phyloP scores from a whole-genome alignment of 73 alveolate species.

The Effrenium voratum region DNA sequence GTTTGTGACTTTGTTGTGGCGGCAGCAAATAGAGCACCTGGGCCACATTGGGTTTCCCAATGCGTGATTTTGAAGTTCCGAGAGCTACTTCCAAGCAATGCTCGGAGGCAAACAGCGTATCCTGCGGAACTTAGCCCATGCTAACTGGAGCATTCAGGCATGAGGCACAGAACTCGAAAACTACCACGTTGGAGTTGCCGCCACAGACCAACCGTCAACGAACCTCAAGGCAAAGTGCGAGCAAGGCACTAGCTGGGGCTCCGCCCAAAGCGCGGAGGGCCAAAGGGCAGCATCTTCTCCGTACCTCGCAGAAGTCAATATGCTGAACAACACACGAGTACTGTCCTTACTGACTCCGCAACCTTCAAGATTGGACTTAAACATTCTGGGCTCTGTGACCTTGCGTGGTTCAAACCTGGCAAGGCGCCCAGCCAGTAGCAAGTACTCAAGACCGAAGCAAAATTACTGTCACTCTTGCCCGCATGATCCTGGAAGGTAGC shows the following conservation, averaged over 20 bases:
- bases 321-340: not conserved
- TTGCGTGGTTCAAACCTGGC: no score
- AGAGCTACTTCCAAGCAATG: not conserved
- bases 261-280: constrained; percentile 74
- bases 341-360: no score
- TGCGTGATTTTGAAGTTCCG: not conserved
- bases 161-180: not conserved
- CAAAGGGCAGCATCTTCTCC: constrained; percentile 43
- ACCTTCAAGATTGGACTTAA: no score
- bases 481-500: no score
- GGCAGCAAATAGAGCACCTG: not conserved
- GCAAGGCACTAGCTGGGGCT: constrained; percentile 31
- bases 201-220: not conserved
- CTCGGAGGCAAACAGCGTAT: not conserved
- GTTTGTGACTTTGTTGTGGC: not conserved
- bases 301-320: not conserved
- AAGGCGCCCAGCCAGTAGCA: no score
- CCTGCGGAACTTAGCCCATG: not conserved
- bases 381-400: no score
- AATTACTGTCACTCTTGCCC: no score
- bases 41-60: not conserved
- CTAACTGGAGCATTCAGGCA: not conserved
- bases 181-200: not conserved
- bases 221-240: not conserved
- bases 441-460: no score